Evolutionary conservation across 768 basidiomycete genomes (phyloP), one percentile per base, ranked within the genome.

Genomic region (Serpula lacrymans): DNA sequence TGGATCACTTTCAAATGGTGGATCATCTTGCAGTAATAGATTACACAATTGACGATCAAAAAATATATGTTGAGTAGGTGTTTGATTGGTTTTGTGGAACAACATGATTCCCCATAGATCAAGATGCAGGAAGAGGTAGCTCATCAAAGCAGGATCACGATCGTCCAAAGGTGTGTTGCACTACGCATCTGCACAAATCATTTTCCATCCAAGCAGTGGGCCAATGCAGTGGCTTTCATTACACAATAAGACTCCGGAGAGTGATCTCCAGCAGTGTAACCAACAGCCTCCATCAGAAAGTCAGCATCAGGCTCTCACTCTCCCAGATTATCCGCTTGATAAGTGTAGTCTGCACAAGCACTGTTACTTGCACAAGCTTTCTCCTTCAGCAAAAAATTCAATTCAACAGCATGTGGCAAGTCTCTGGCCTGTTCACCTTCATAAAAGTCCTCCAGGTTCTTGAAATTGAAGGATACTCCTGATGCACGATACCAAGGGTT

Each of bases 101-200:
- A n/a, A n/a, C n/a, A n/a, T n/a, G n/a, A 45, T 45, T 5, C 23
- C 33, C 44, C 39, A 45, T 1, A 34, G 44, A 6, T 45, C 34
- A 3, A 45, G 16, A 14, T 45, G 44, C 1, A 39, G 44, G n/a
- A 45, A 45, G 5, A 45, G 11, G n/a, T 30, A 45, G 2, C 39
- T 41, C 34, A 41, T 21, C 0, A 45, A 8, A 1, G 39, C 40
- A 0, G 39, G 39, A 26, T 41, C 17, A 4, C 12, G 18, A n/a
- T 45, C 44, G 7, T 16, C n/a, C 0, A 41, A 8, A n/a, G 37
- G 1, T 14, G 2, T 5, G 7, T 12, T 4, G 38, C 43, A 1
- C 38, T 27, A 0, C 26, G 32, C 2, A 38, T 33, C 5, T 16
- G 6, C 0, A 45, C 0, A 16, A 45, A 41, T 1, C 30, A 12